These are phyloP conservation scores for Cardamine resedifolia DNA, from an alignment of 345 rosid species.

Conservation along the genomic window DNA sequence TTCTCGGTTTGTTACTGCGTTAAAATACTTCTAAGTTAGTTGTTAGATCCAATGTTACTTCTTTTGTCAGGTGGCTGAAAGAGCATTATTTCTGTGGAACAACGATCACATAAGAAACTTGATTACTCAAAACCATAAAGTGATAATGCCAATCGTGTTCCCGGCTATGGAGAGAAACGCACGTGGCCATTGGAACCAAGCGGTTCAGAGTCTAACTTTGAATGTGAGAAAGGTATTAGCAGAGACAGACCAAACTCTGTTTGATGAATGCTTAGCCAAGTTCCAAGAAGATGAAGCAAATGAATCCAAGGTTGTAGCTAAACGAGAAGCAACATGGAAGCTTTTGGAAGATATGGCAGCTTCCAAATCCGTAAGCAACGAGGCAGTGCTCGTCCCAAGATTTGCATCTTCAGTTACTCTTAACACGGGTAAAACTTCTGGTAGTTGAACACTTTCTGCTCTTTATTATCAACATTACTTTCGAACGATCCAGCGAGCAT, in stretches of 20 bases:
- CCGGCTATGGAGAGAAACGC: conserved; percentile 63
- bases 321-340: conserved; percentile 63
- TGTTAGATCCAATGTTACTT: conserved; percentile 8
- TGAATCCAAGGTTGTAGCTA: conserved; percentile 46
- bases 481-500: too few species aligned
- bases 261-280: conserved; percentile 64
- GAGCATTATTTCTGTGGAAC: conserved; percentile 63
- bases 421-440: conserved; percentile 28
- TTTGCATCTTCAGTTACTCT: conserved; percentile 52
- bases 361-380: conserved; percentile 51
- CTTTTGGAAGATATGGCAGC: conserved; percentile 66
- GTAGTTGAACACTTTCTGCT: conserved; percentile 40
- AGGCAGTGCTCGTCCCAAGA: conserved; percentile 56
- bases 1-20: neutral
- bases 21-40: neutral
- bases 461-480: neutral
- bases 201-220: conserved; percentile 61
- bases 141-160: conserved; percentile 57
- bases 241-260: conserved; percentile 56
- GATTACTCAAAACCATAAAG: conserved; percentile 47
- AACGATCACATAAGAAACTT: conserved; percentile 60
- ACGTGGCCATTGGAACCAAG: conserved; percentile 59
- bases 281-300: conserved; percentile 58
- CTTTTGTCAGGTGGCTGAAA: conserved; percentile 56
- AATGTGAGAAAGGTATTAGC: conserved; percentile 58